phyloP scores from a whole-genome alignment of 805 yeast species.

The Yarrowia porcina region DNA sequence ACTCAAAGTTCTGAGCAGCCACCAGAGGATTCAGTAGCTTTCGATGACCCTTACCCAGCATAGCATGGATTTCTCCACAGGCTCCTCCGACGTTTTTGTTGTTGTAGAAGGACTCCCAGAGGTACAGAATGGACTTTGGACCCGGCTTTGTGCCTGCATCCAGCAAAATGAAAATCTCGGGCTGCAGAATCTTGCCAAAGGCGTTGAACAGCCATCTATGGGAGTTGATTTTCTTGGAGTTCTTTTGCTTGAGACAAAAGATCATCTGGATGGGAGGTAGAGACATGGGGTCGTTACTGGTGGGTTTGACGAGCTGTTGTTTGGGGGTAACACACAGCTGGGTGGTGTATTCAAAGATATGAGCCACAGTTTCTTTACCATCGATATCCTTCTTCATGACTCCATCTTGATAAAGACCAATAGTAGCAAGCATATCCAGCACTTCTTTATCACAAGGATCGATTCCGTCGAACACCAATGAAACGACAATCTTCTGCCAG shows the following conservation, averaged over 20 bases:
- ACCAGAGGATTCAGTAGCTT: conserved; percentile 53
- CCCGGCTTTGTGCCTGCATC: conserved; percentile 68
- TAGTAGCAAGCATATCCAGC: conserved; percentile 59
- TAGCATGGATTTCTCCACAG: conserved; percentile 67
- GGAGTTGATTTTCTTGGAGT: conserved; percentile 62
- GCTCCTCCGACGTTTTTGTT: conserved; percentile 65
- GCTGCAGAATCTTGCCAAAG: conserved; percentile 54
- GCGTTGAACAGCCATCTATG: conserved; percentile 72
- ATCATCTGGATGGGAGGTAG: conserved; percentile 62
- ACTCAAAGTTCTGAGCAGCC: conserved; percentile 64
- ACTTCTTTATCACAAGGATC: conserved; percentile 62
- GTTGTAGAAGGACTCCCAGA: conserved; percentile 62
- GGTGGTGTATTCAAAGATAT: conserved; percentile 64
- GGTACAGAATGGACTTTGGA: conserved; percentile 52
- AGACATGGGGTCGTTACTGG: conserved; percentile 45
- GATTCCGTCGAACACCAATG: conserved; percentile 62
- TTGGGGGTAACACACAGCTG: conserved; percentile 44
- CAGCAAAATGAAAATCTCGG: conserved; percentile 53
- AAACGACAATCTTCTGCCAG: conserved; percentile 67
- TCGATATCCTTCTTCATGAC: conserved; percentile 58
- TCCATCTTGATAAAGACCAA: conserved; percentile 66
- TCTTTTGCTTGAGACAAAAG: conserved; percentile 58
- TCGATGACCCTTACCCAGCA: conserved; percentile 47
- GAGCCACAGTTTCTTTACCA: conserved; percentile 60
- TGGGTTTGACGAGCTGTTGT: conserved; percentile 49